Evolutionary conservation across 2,329 filamentous ascomycete species (phyloP).

Genomic region (Colletotrichum scovillei): DNA sequence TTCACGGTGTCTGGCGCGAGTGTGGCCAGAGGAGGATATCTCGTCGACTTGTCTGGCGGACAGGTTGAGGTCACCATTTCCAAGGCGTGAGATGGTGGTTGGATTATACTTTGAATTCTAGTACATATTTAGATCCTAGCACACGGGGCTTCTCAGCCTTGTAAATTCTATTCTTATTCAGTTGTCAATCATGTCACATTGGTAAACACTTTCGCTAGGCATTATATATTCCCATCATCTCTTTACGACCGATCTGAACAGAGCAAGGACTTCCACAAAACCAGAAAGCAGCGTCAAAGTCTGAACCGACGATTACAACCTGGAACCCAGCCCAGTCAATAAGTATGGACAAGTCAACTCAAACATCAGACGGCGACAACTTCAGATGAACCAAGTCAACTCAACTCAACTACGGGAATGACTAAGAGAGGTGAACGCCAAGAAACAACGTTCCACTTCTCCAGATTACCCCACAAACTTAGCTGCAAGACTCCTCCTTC

Average conservation of each 20-base stretch:
- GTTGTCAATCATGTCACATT: fast-evolving
- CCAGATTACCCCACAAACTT: slow-evolving; percentile 26
- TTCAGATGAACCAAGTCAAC: not conserved
- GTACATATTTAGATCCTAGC: not conserved
- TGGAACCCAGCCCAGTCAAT: no score
- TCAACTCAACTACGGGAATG: not conserved
- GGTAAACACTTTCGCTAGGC: no score
- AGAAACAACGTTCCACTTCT: not conserved
- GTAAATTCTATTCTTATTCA: not conserved
- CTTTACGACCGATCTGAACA: not conserved
- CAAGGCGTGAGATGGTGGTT: not conserved
- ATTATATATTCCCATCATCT: no score
- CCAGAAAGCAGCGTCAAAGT: no score
- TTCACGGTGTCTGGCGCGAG: not conserved
- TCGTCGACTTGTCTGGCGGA: slow-evolving; percentile 20
- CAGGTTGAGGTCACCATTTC: slow-evolving; percentile 6
- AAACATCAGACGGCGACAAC: not conserved
- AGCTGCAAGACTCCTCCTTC: not conserved
- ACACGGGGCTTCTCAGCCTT: no score
- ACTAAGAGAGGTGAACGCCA: not conserved
- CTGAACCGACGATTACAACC: no score
- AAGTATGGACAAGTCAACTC: no score
- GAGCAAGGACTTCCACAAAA: no score
- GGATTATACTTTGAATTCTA: not conserved
- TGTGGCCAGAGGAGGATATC: slow-evolving; percentile 8